Conservation (phyloP, 2,329 filamentous ascomycete species). For the Neopestalotiopsis rosae region DNA sequence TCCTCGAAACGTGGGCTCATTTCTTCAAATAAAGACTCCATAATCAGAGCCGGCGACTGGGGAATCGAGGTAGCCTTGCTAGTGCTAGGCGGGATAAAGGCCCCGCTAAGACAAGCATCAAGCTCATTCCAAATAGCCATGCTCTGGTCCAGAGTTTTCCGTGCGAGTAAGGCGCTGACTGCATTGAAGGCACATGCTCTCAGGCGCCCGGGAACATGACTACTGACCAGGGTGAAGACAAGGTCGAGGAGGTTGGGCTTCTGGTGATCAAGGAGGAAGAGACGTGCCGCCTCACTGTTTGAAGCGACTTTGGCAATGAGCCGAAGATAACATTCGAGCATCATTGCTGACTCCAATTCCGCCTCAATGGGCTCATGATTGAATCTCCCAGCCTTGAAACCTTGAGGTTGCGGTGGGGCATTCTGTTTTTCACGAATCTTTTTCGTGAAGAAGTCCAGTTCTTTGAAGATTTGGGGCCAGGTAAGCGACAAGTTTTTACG, state of each 20-base stretch:
- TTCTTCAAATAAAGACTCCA: conserved; percentile 73
- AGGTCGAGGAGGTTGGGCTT: conserved; percentile 73
- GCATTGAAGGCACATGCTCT: conserved; percentile 85
- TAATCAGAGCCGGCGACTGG: conserved; percentile 37
- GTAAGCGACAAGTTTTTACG: conserved; percentile 84
- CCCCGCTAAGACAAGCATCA: conserved; percentile 79
- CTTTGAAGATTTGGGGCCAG: conserved; percentile 91
- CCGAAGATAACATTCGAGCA: conserved; percentile 93
- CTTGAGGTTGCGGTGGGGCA: conserved; percentile 51
- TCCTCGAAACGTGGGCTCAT: conserved; percentile 84
- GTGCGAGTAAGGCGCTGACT: conserved; percentile 74
- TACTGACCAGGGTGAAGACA: conserved; percentile 80
- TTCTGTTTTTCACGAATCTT: conserved; percentile 77
- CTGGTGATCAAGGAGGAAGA: conserved; percentile 72
- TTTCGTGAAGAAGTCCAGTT: conserved; percentile 82
- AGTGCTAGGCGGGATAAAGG: conserved; percentile 42
- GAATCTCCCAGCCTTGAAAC: conserved; percentile 65
- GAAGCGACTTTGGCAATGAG: conserved; percentile 82
- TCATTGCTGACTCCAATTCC: conserved; percentile 92
- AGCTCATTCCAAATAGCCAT: conserved; percentile 80
- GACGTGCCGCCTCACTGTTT: conserved; percentile 74
- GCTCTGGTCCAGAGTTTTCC: conserved; percentile 72
- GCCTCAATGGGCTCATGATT: conserved; percentile 73
- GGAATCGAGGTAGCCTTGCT: conserved; percentile 34
- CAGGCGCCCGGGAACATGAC: conserved; percentile 76